Evolutionary conservation across 2,329 filamentous ascomycete genomes (phyloP).

Genomic region (Elsinoe batatas): DNA sequence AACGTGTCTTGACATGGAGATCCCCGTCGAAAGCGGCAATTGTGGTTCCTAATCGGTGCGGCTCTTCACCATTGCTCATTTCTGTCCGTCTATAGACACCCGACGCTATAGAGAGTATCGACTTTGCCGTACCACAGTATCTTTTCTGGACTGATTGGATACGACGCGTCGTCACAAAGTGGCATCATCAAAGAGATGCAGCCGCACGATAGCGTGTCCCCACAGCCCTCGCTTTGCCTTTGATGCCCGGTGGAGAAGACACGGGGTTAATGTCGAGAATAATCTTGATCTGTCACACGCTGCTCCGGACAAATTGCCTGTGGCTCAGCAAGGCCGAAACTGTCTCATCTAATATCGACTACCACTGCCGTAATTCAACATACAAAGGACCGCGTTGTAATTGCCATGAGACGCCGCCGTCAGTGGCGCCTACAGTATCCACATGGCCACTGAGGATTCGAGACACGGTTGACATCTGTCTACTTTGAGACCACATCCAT

Average conservation of each 20-base stretch:
- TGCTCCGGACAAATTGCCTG: background rate
- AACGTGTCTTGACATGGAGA: conserved; percentile 3
- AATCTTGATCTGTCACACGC: background rate
- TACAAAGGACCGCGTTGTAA: conserved; percentile 6
- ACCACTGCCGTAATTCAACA: background rate
- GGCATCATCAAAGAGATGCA: background rate
- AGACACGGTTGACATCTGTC: background rate
- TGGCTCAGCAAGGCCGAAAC: background rate
- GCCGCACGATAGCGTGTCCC: background rate
- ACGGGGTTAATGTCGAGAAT: background rate
- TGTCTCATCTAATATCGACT: background rate
- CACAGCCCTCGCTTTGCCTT: background rate
- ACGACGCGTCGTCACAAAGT: background rate
- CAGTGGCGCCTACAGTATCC: conserved; percentile 6
- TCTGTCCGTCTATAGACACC: conserved; percentile 8
- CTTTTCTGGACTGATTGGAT: background rate
- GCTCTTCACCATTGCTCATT: background rate
- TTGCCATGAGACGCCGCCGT: conserved; percentile 2
- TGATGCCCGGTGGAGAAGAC: background rate
- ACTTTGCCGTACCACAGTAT: background rate
- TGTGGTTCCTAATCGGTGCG: conserved; percentile 4
- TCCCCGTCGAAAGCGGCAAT: conserved; percentile 1
- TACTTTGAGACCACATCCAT: background rate
- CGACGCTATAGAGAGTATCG: conserved; percentile 3
- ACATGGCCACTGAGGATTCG: background rate